A percentile compares a stretch with the other conserved stretches of the same genome.
Evolutionary conservation across 108 stramenopile species (phyloP).

Genomic region (Pseudonitzschia delicatissima): DNA sequence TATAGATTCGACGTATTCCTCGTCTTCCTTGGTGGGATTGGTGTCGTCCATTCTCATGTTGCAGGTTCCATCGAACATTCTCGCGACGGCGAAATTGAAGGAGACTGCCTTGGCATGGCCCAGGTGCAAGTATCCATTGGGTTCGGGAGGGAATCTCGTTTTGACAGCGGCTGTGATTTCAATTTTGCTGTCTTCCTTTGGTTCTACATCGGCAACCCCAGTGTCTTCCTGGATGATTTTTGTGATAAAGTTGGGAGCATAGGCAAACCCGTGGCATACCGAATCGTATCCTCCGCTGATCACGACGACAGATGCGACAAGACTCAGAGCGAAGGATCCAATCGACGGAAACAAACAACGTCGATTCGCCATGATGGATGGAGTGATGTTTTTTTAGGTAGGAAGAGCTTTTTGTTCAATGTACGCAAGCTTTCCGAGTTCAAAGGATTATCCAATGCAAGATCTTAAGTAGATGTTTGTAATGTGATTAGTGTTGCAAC

Average conservation of each 20-base stretch:
- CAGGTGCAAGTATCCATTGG: conserved; percentile 98
- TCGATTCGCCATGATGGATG: background rate
- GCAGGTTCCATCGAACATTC: conserved; percentile 76
- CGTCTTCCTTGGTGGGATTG: conserved; percentile 86
- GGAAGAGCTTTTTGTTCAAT: too few relatives aligned
- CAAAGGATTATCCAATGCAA: too few relatives aligned
- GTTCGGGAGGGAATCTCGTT: conserved; percentile 98
- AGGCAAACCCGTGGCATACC: conserved; percentile 49
- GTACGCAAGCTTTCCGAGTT: too few relatives aligned
- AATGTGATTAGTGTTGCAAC: too few relatives aligned
- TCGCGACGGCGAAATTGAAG: conserved; percentile 78
- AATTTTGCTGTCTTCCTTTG: background rate
- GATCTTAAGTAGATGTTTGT: too few relatives aligned
- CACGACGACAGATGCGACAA: background rate
- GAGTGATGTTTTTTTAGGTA: background rate
- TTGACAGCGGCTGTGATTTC: conserved; percentile 6
- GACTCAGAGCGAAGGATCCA: background rate
- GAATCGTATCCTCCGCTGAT: background rate
- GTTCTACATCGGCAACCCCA: conserved; percentile 42
- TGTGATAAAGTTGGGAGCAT: conserved; percentile 88
- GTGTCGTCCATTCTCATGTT: conserved; percentile 93
- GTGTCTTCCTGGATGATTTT: conserved; percentile 75
- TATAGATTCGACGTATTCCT: conserved; percentile 84
- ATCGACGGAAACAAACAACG: background rate
- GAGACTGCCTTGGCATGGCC: conserved; percentile 97